A percentile compares a stretch with the other conserved stretches of the same genome.
Evolutionary conservation across 257 asterid species (phyloP).

Genomic region (Lycium barbarum): DNA sequence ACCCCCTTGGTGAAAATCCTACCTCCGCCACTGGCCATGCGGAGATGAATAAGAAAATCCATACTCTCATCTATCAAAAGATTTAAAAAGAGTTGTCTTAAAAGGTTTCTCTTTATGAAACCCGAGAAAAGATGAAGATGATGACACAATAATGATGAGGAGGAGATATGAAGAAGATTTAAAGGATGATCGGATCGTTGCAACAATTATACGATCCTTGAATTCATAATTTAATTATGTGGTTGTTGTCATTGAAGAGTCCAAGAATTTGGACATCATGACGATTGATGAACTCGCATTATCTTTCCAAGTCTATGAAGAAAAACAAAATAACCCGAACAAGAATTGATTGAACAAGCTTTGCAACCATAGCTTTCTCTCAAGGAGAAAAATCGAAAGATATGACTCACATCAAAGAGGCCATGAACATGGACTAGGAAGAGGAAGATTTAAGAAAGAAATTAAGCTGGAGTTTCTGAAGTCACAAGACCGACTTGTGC

Average conservation of each 20-base stretch:
- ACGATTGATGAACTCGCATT: not conserved
- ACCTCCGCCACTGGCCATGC: no score
- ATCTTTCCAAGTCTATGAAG: no score
- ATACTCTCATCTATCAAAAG: not conserved
- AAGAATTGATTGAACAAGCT: no score
- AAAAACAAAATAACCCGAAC: no score
- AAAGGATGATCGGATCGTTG: not conserved
- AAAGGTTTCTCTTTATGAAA: not conserved
- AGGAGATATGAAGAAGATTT: not conserved
- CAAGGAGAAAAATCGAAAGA: no score
- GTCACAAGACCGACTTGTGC: no score
- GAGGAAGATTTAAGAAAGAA: no score
- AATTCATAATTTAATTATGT: not conserved
- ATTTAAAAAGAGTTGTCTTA: not conserved
- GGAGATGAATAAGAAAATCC: not conserved
- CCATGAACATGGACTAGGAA: no score
- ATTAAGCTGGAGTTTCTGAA: no score
- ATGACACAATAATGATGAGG: not conserved
- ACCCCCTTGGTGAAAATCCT: no score
- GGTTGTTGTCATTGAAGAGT: not conserved
- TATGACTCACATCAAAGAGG: no score
- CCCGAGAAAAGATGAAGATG: not conserved
- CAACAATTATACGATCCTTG: not conserved
- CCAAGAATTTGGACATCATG: not conserved
- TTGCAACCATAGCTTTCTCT: no score